Evolutionary conservation across 305 asterid species (phyloP).

Genomic region (Euphrasia arctica): DNA sequence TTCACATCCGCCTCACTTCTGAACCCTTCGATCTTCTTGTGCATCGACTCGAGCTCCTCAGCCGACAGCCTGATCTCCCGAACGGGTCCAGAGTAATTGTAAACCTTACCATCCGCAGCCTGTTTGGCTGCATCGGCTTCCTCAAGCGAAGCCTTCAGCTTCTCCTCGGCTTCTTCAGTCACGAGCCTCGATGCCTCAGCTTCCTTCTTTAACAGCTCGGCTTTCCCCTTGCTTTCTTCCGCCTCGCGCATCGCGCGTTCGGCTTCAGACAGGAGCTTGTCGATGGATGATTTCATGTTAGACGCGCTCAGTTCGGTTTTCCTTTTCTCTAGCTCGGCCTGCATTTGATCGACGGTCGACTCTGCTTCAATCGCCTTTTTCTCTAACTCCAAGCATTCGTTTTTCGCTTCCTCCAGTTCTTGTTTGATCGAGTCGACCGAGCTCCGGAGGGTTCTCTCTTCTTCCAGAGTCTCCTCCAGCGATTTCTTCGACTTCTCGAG

Average conservation of each 20-base stretch:
- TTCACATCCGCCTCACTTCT: constrained; percentile 55
- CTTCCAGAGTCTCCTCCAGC: constrained; percentile 40
- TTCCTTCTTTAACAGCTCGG: constrained; percentile 41
- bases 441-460: constrained; percentile 37
- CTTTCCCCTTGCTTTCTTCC: constrained; percentile 37
- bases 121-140: constrained; percentile 67
- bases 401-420: constrained; percentile 46
- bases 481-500: constrained; percentile 44
- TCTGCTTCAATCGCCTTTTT: constrained; percentile 44
- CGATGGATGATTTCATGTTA: constrained; percentile 22
- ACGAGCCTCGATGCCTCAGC: constrained; percentile 41
- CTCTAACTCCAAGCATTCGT: constrained; percentile 35
- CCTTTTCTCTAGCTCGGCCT: constrained; percentile 41
- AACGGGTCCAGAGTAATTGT: constrained; percentile 31
- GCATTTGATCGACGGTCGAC: constrained; percentile 36
- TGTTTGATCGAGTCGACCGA: constrained; percentile 34
- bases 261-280: constrained; percentile 33
- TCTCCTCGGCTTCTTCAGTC: constrained; percentile 52
- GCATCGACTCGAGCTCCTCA: constrained; percentile 51
- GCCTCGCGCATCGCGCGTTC: constrained; percentile 44
- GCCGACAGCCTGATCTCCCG: constrained; percentile 49
- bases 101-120: constrained; percentile 45
- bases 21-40: constrained; percentile 43
- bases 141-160: constrained; percentile 40
- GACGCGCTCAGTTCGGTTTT: constrained; percentile 36